These are phyloP conservation scores for Xanthoconium separans DNA, from an alignment of 1,284 basidiomycete genomes.

Conservation along the genomic window DNA sequence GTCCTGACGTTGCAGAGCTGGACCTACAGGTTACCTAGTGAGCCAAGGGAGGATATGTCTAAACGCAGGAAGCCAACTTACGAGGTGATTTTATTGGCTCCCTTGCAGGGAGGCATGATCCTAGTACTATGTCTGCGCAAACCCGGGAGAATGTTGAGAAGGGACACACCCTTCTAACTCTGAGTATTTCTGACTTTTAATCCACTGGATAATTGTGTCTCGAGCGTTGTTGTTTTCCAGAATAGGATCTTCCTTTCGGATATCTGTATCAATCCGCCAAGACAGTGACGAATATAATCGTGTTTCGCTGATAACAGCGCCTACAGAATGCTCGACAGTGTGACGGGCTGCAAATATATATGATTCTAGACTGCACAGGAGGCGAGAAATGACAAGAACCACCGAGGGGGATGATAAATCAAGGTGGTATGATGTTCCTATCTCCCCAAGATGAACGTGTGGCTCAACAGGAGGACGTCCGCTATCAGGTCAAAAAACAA, in stretches of 20 bases:
- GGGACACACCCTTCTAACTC: neutral
- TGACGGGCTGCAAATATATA: neutral
- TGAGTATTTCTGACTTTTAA: neutral
- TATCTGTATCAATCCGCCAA: neutral
- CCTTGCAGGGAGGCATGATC: too few relatives aligned
- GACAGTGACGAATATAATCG: neutral
- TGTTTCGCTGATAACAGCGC: neutral
- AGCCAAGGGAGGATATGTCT: too few relatives aligned
- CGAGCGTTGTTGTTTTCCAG: neutral
- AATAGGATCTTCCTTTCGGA: neutral
- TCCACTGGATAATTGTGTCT: neutral
- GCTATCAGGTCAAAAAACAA: neutral
- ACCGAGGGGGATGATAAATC: too few relatives aligned
- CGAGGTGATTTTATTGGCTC: too few relatives aligned
- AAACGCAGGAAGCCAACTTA: too few relatives aligned
- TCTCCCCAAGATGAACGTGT: neutral
- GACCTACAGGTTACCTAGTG: too few relatives aligned
- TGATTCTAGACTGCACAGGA: neutral
- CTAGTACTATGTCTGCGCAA: too few relatives aligned
- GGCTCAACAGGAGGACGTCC: neutral
- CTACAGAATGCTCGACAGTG: neutral
- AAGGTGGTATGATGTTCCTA: neutral
- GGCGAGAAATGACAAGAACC: too few relatives aligned
- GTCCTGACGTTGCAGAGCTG: too few relatives aligned
- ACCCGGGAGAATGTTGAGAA: too few relatives aligned